Evolutionary conservation across 108 stramenopile species (phyloP), one percentile per base, ranked within the genome.

Genomic region (Cyclostephanos invisitatus): DNA sequence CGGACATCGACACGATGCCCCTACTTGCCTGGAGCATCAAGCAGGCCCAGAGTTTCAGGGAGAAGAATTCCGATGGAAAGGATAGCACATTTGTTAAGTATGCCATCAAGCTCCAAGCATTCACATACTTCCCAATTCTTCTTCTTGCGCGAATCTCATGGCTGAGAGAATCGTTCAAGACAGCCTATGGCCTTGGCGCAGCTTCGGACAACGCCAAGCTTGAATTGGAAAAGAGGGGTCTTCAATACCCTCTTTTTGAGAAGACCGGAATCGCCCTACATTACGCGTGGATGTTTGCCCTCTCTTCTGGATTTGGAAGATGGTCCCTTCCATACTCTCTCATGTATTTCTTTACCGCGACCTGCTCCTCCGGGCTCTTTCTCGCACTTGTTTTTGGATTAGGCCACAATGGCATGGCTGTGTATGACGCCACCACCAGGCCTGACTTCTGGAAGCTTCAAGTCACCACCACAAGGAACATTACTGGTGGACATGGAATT

Each of bases 381-480:
- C 81, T 99, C 27, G 98, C 98, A 29, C 80, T 96, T n/a, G 97
- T 98, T 64, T 99, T 99, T 75, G 98, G 97, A 53, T 83, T 99
- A 40, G 98, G 98, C 59, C 98, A 99, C 97, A 99, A 99, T 77
- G 98, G 98, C 66, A 99, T 99, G 98, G 85, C 95, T 14, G 90
- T 93, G 0, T 98, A 98, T 79, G 95, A 97, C 70, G 96, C 96
- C 67, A 88, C 91, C 21, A 85, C 88, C 48, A 89, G 97, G 14
- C 98, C 98, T 14, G 98, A 98, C 82, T 99, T 98, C 78, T 98
- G 96, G 97, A 97, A 97, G 85, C 89, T 98, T 35, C 98, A 99
- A 82, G 97, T 99, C 28, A 97, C 97, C 10, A 98, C 98, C 29
- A 98, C 97, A n/a, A 82, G 98, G 50, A 99, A 99, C 88, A 91